Base-by-base conservation (phyloP, 148 eudicot genomes). In the Persicaria tinctoria region DNA sequence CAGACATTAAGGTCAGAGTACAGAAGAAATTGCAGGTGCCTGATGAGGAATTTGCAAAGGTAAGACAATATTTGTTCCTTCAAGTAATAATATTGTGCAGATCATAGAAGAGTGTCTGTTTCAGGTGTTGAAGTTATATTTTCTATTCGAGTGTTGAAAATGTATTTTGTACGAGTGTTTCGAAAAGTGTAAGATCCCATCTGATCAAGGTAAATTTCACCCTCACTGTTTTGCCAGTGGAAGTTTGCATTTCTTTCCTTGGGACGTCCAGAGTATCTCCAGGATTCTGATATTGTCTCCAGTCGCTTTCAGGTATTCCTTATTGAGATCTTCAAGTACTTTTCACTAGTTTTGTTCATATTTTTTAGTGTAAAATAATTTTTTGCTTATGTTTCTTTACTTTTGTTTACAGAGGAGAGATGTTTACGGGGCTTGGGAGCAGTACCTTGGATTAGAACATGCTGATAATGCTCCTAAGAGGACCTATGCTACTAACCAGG, bases 341-440 rank as follows among this genome's bases (percentile, higher is more conserved):
- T 17, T 18, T 70, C 73, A 11, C 53, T 17, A 16, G 71, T 41
- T 46, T 38, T 4, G 38, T 75, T 5, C 49, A n/a, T 72, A 17
- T 45, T 55, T 46, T 73, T 56, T 38, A 20, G 46, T 20, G n/a
- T 76, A 20, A 47, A 12, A 14, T 57, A 68, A 32, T 63, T 23
- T 74, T 46, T 62, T 78, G 13, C 20, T 44, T 74, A 62, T 69
- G 18, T 76, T 55, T 47, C 59, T 18, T 76, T 72, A 68, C 63
- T 51, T 13, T 9, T 82, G 16, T 66, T 47, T 64, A 68, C 85
- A 93, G 98, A 90, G 85, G 82, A 84, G 96, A 79, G 98, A 93
- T 81, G 93, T 91, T 56, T 91, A 93, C 85, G 97, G 97, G 78
- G 97, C 92, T 78, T 93, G 97, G 98, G 98, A 93, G 79, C 97